phyloP scores from a whole-genome alignment of 2,329 filamentous ascomycete species.

The Pezicula radicicola region DNA sequence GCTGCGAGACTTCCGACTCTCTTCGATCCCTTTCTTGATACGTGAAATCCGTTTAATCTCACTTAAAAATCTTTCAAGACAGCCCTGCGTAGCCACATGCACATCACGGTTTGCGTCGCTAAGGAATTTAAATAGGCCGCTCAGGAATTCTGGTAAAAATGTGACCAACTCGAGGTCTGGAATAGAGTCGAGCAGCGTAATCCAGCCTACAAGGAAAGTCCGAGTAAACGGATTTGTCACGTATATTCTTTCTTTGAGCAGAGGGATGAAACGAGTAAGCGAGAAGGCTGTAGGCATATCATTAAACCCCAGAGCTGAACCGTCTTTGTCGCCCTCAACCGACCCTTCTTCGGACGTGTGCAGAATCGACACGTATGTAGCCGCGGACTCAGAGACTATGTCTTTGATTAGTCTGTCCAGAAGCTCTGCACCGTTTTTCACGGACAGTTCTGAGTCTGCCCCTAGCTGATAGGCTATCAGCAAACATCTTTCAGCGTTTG shows the following conservation, averaged over 20 bases:
- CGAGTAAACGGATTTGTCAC: slow-evolving; percentile 93
- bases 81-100: slow-evolving; percentile 86
- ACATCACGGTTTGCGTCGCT: slow-evolving; percentile 91
- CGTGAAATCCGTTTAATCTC: slow-evolving; percentile 94
- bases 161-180: slow-evolving; percentile 93
- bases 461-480: slow-evolving; percentile 62
- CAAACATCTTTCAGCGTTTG: background rate
- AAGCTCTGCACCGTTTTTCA: slow-evolving; percentile 96
- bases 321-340: slow-evolving; percentile 44
- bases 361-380: slow-evolving; percentile 89
- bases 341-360: slow-evolving; percentile 57
- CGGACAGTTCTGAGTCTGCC: slow-evolving; percentile 91
- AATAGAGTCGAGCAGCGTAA: slow-evolving; percentile 91
- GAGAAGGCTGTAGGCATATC: slow-evolving; percentile 87
- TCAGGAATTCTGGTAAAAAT: slow-evolving; percentile 87
- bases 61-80: slow-evolving; percentile 82
- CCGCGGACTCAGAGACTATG: slow-evolving; percentile 91
- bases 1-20: slow-evolving; percentile 69
- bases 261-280: slow-evolving; percentile 82
- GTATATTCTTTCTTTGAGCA: slow-evolving; percentile 90
- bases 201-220: slow-evolving; percentile 94
- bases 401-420: slow-evolving; percentile 94
- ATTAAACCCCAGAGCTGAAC: slow-evolving; percentile 34
- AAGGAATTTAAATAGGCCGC: slow-evolving; percentile 85
- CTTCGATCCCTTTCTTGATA: slow-evolving; percentile 87